Evolutionary conservation across 768 basidiomycete genomes (phyloP).

Genomic region (Brasilioporus rufonigricans): DNA sequence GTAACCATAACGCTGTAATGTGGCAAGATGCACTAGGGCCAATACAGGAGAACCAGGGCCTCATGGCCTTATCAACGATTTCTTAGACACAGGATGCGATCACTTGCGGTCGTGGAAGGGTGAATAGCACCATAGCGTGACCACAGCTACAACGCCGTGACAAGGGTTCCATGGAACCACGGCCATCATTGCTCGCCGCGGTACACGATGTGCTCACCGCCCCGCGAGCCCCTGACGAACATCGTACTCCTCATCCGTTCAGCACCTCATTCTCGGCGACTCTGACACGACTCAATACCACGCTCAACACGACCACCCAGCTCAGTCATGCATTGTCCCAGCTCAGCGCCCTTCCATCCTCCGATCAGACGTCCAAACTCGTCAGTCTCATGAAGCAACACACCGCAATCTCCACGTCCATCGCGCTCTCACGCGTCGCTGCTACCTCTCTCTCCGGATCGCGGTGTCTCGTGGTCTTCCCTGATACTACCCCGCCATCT

Average conservation of each 20-base stretch:
- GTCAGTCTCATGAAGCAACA: conserved; percentile 68
- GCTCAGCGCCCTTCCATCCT: conserved; percentile 42
- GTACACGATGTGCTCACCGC: conserved; percentile 28
- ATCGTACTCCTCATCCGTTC: conserved; percentile 25
- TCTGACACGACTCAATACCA: conserved; percentile 42
- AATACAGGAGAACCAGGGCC: neutral
- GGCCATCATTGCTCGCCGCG: conserved; percentile 23
- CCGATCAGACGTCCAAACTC: conserved; percentile 62
- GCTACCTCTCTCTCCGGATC: conserved; percentile 21
- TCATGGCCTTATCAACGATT: neutral
- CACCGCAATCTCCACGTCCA: conserved; percentile 38
- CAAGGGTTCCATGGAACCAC: conserved; percentile 7
- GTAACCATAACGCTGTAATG: no score
- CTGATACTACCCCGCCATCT: conserved; percentile 28
- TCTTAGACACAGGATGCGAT: neutral
- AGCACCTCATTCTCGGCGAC: conserved; percentile 16
- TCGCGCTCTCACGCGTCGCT: conserved; percentile 23
- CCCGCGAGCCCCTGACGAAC: conserved; percentile 16
- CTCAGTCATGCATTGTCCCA: conserved; percentile 51
- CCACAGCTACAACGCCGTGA: no score
- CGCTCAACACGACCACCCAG: conserved; percentile 51
- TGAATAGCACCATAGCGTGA: no score
- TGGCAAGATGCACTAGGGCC: no score
- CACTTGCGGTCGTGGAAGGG: no score
- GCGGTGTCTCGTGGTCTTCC: conserved; percentile 22